phyloP scores from a whole-genome alignment of 495 filamentous ascomycete genomes.

The Daldinia loculata region DNA sequence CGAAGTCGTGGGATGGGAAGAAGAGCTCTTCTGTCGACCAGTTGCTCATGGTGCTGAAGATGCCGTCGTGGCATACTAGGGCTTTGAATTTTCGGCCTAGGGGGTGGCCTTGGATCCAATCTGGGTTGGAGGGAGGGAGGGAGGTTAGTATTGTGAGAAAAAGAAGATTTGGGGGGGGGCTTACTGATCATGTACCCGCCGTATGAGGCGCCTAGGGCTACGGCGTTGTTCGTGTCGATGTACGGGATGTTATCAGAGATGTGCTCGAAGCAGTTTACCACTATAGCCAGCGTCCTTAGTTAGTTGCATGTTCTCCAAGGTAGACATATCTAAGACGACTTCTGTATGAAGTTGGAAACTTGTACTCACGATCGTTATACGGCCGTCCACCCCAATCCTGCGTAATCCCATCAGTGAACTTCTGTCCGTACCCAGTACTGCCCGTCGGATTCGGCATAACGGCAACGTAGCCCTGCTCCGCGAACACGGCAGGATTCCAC shows the following conservation, averaged over 20 bases:
- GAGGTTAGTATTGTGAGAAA: conserved; percentile 19
- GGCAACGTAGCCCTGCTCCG: conserved; percentile 90
- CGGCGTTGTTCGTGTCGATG: conserved; percentile 78
- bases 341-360: background rate
- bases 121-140: conserved; percentile 42
- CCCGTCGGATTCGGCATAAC: conserved; percentile 91
- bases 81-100: conserved; percentile 85
- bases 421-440: conserved; percentile 84
- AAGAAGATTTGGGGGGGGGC: conserved; percentile 3
- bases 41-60: conserved; percentile 80
- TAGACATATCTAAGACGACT: background rate
- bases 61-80: conserved; percentile 89
- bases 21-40: conserved; percentile 86
- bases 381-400: conserved; percentile 81
- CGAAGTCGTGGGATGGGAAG: conserved; percentile 85
- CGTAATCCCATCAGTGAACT: conserved; percentile 77
- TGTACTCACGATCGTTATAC: conserved; percentile 67
- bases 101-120: conserved; percentile 76
- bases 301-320: background rate
- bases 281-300: background rate
- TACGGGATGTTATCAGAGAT: conserved; percentile 75
- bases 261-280: conserved; percentile 82
- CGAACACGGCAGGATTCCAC: conserved; percentile 92
- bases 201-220: conserved; percentile 84
- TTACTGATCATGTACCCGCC: conserved; percentile 86